Base-by-base conservation (phyloP, 805 yeast species). In the Hanseniaspora nectarophila region DNA sequence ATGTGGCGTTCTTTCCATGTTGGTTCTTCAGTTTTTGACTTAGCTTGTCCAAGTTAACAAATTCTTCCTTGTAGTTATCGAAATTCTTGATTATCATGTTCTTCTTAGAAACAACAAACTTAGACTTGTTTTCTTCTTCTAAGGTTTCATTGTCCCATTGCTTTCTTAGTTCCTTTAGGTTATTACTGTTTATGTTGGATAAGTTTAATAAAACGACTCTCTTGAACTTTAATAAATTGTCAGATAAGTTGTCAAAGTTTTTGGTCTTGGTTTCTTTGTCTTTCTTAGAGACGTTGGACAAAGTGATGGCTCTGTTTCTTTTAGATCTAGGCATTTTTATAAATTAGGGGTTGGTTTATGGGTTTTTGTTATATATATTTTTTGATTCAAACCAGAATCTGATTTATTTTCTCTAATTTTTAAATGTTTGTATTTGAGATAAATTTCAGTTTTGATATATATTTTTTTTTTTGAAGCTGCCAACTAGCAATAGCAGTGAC, bases 271-370 rank as follows among this genome's bases (percentile, higher is more conserved):
- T 88, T 61, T 86, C 97, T 59, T 82, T 81, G 47, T 96, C 96
- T 66, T 92, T 92, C 70, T 88, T 92, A 60, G 88, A 97, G 57
- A 97, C 90, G 65, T 90, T 90, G 35, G 99, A 92, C 60, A 92
- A 74, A 13, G 97, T 85, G 56, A 92, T 95, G 60, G 89, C 81
- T 80, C 86, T 92, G 59, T 96, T 83, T 78, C 97, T 90, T 67
- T 81, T 89, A 34, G 97, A 88, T 77, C 95, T 86, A 56, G 98
- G 97, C 98, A 90, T 90, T 54, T 15, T 20, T 13, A 26, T 45
- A 2, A 21, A 31, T 21, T n/a, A n/a, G 5, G 15, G 13, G 20
- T 13, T 21, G 4, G 28, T 1, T 12, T 37, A 12, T n/a, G 29
- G 32, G 20, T 40, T 42, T 42, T 29, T 13, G 7, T 15, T 5